Evolutionary conservation across 2,329 filamentous ascomycete genomes (phyloP).

Genomic region (Fusarium buxicola): DNA sequence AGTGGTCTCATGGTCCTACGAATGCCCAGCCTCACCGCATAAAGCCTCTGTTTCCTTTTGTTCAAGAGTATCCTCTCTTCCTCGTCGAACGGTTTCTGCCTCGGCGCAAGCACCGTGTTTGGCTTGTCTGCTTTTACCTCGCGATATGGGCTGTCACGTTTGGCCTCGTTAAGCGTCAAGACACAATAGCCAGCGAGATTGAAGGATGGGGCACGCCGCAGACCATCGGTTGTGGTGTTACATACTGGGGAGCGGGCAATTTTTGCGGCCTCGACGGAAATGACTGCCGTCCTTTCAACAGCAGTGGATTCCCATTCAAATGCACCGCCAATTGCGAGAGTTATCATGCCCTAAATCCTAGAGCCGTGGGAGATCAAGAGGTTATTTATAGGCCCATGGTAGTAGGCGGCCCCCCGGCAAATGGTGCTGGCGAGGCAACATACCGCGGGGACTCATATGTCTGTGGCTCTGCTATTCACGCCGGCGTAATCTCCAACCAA

Average conservation of each 20-base stretch:
- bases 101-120: slow-evolving; percentile 67
- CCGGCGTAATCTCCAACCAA: slow-evolving; percentile 77
- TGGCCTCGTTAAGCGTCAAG: slow-evolving; percentile 73
- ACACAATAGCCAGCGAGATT: slow-evolving; percentile 70
- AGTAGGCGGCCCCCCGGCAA: slow-evolving; percentile 70
- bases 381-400: slow-evolving; percentile 74
- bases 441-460: slow-evolving; percentile 94
- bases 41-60: slow-evolving; percentile 69
- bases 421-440: slow-evolving; percentile 60
- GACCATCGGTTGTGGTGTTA: slow-evolving; percentile 73
- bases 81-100: slow-evolving; percentile 73
- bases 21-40: slow-evolving; percentile 63
- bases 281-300: slow-evolving; percentile 79
- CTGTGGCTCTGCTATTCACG: slow-evolving; percentile 85
- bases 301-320: slow-evolving; percentile 76
- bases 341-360: slow-evolving; percentile 74
- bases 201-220: slow-evolving; percentile 74
- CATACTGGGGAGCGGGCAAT: slow-evolving; percentile 79
- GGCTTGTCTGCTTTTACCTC: slow-evolving; percentile 69
- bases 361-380: slow-evolving; percentile 78
- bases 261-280: slow-evolving; percentile 80
- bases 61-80: slow-evolving; percentile 75
- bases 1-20: slow-evolving; percentile 68
- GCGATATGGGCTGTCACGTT: slow-evolving; percentile 77
- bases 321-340: slow-evolving; percentile 79